A percentile compares a stretch with the other conserved stretches of the same genome.
Evolutionary conservation across 441 rosid genomes (phyloP).

Genomic region (Bocquillonia castaneifolia): DNA sequence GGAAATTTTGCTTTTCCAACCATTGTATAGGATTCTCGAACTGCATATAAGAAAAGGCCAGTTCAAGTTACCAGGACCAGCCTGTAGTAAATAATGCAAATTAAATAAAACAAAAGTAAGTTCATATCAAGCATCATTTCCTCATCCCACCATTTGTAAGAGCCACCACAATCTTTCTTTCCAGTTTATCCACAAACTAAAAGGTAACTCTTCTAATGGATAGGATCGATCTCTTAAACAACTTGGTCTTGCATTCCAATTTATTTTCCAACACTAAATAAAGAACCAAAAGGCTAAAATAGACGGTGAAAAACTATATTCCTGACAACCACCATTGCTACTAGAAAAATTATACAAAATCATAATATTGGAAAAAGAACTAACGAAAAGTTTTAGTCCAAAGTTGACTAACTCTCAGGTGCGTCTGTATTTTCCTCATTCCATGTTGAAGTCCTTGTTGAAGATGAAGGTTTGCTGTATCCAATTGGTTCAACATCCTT

Average conservation of each 20-base stretch:
- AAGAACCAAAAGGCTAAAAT: not conserved
- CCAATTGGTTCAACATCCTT: constrained; percentile 31
- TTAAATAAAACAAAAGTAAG: not conserved
- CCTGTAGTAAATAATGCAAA: constrained; percentile 4
- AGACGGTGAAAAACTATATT: not conserved
- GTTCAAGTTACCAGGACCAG: constrained; percentile 16
- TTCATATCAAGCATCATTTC: constrained; percentile 1
- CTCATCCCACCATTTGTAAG: not conserved
- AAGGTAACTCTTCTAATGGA: not conserved
- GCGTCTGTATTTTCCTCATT: constrained; percentile 58
- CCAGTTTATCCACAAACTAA: not conserved
- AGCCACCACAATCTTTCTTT: not conserved
- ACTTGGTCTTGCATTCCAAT: no score
- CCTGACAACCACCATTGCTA: not conserved
- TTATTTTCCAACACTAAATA: not conserved
- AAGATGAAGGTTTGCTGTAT: constrained; percentile 32
- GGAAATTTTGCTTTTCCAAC: constrained; percentile 70
- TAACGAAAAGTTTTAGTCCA: constrained; percentile 17
- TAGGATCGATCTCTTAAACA: not conserved
- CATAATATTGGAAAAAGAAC: constrained; percentile 13
- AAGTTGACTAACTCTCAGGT: constrained; percentile 56
- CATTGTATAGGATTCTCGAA: constrained; percentile 52
- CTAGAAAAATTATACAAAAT: constrained; percentile 1
- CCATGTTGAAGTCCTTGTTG: constrained; percentile 39
- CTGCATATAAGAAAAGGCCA: constrained; percentile 55